These are phyloP conservation scores for Claviceps sp. DNA, from an alignment of 2,329 filamentous ascomycete species.

Conservation along the genomic window DNA sequence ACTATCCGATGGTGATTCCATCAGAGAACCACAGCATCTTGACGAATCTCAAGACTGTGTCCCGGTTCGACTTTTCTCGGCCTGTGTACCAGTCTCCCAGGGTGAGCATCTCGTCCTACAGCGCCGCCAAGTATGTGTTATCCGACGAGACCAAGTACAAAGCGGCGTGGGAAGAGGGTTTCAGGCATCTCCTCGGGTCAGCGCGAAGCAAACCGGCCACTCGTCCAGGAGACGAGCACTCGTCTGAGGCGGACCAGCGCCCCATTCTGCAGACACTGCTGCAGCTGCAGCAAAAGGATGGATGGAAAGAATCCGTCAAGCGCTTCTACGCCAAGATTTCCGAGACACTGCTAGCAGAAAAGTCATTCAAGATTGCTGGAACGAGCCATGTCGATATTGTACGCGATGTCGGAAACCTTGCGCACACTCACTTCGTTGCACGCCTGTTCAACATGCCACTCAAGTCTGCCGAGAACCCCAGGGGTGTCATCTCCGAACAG, in stretches of 20 bases:
- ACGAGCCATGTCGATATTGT: constrained; percentile 55
- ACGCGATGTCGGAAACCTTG: constrained; percentile 55
- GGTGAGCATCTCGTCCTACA: constrained; percentile 46
- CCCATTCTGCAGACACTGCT: constrained; percentile 23
- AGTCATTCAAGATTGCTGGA: constrained; percentile 46
- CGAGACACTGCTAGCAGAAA: constrained; percentile 46
- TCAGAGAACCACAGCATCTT: constrained; percentile 60
- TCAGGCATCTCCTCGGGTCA: constrained; percentile 47
- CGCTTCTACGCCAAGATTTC: constrained; percentile 53
- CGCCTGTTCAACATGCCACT: constrained; percentile 52
- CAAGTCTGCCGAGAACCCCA: constrained; percentile 46
- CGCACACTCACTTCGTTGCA: constrained; percentile 50
- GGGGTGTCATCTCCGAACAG: constrained; percentile 41
- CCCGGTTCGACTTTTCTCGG: constrained; percentile 56
- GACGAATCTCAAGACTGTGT: constrained; percentile 49
- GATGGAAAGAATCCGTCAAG: constrained; percentile 50
- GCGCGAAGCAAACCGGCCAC: constrained; percentile 41
- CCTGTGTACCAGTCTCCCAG: constrained; percentile 38
- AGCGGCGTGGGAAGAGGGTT: constrained; percentile 48
- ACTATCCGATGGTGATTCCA: constrained; percentile 61
- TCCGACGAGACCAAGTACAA: constrained; percentile 48
- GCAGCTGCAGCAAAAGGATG: constrained; percentile 47
- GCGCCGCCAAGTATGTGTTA: constrained; percentile 47
- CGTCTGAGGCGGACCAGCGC: background rate
- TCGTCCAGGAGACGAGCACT: constrained; percentile 13